Evolutionary conservation across 2,329 filamentous ascomycete species (phyloP), one percentile per base, ranked within the genome.

Genomic region (Aspergillus calidoustus): DNA sequence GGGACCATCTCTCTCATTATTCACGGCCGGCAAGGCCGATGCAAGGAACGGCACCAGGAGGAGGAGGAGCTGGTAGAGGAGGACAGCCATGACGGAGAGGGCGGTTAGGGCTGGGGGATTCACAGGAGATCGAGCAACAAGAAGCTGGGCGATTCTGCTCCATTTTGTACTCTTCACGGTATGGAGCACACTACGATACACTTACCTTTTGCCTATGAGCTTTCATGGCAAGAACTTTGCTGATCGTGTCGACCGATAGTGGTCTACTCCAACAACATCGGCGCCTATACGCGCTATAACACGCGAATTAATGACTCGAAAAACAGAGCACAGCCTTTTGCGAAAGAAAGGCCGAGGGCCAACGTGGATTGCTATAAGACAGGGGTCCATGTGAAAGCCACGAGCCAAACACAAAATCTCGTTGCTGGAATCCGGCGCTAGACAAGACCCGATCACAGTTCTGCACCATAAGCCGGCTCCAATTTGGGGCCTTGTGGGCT

Each of bases 1-100:
- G 23, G 68, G 65, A 9, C 50, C 58, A 13, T 49, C 57, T 19
- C 34, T 41, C 25, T 52, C 55, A 13, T 47, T 25, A 13, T 47
- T 25, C 43, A 19, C 19, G 5, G 55, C 23, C 3, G 67, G 55
- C 49, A 56, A 23, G 17, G 49, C 60, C 30, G 54, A 30, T 7
- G 56, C 57, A 11, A 64, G 25, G 3, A 60, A 44, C 13, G 51
- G 50, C 9, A 56, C 30, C 28, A 64, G 47, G 34, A 60, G 53
- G 9, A 56, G 46, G 15, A 60, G 59, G 25, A 55, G 43, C 25
- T 60, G 52, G 30, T 30, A 47, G 47, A 60, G 17, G 41, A 60
- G 53, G 19, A 41, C 23, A 46, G 49, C 53, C 59, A 56, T 60
- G 34, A 30, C 23, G 34, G 25, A 46, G 13, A 46, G 25, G 38